Base-by-base conservation (phyloP, 306 rosid species). In the Medicago arabica region DNA sequence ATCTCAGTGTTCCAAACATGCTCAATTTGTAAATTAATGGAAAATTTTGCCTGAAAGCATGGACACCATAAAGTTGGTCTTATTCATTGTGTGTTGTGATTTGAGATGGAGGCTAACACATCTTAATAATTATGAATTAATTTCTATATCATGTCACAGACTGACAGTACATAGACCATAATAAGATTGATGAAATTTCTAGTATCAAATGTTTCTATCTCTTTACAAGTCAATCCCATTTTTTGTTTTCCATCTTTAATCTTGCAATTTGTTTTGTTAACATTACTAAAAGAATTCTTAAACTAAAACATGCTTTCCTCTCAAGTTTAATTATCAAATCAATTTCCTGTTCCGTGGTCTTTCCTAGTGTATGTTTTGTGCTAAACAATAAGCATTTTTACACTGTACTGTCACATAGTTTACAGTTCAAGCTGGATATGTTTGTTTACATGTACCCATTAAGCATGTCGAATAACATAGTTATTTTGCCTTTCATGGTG, bases 41-140 rank as follows among this genome's bases (percentile, higher is more conserved):
- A 67, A 74, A 68, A 31, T 19, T 4, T 62, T 74, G 9, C 72
- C 50, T 78, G 64, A 40, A 74, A 77, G 25, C 62, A 77, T 81
- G 63, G 60, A 69, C 61, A 10, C 57, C 40, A 15, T 54, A 3
- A 19, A 46, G 31, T 55, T 63, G 0, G 23, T 77, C 19, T 44
- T 55, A 44, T 39, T 75, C 46, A 18, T 57, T 50, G 18, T 72
- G 6, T 53, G 46, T 47, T 76, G 21, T 23, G 53, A 69, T 71
- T 55, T 14, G 19, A 69, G 47, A 69, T 41, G 58, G 59, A 21
- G 78, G 69, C 36, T 61, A 44, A 64, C 18, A 14, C 75, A 9
- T 51, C 69, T 68, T 50, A 3, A 38, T 51, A 51, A 53, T 78
- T 16, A 49, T 46, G 47, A 28, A 57, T 50, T 40, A 50, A 67